phyloP scores from a whole-genome alignment of 2,329 filamentous ascomycete species.

The Fusarium bulbicola region DNA sequence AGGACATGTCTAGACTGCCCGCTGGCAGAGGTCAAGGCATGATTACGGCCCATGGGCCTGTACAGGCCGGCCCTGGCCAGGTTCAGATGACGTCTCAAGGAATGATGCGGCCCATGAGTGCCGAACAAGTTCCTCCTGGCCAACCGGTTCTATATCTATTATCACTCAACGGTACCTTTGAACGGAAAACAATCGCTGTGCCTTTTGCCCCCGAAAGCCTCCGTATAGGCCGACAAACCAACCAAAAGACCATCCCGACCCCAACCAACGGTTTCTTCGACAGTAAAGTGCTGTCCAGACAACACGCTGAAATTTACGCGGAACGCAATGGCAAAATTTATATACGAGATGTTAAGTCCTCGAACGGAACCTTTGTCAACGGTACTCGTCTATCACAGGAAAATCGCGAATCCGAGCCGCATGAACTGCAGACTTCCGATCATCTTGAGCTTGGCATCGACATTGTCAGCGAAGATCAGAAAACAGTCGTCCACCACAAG shows the following conservation, averaged over 20 bases:
- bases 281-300: conserved; percentile 94
- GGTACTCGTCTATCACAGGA: conserved; percentile 88
- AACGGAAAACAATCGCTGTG: conserved; percentile 94
- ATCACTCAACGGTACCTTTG: conserved; percentile 95
- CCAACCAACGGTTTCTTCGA: conserved; percentile 95
- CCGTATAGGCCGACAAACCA: conserved; percentile 94
- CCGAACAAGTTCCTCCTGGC: conserved; percentile 68
- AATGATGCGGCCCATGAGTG: conserved; percentile 69
- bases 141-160: conserved; percentile 85
- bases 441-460: conserved; percentile 96
- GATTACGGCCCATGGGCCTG: conserved; percentile 45
- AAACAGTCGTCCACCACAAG: conserved; percentile 98
- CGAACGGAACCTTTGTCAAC: conserved; percentile 98
- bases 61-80: conserved; percentile 46
- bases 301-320: conserved; percentile 98
- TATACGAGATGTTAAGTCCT: conserved; percentile 98
- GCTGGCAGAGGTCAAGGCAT: conserved; percentile 57
- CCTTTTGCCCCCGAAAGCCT: conserved; percentile 94
- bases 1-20: conserved; percentile 58
- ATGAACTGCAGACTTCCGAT: conserved; percentile 90
- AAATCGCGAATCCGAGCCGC: conserved; percentile 94
- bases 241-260: conserved; percentile 93
- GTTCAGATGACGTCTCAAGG: conserved; percentile 55
- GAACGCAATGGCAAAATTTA: conserved; percentile 85
- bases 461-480: conserved; percentile 98